These are phyloP conservation scores for Ceratocystis variospora DNA, from an alignment of 2,329 filamentous ascomycete genomes.

Conservation along the genomic window DNA sequence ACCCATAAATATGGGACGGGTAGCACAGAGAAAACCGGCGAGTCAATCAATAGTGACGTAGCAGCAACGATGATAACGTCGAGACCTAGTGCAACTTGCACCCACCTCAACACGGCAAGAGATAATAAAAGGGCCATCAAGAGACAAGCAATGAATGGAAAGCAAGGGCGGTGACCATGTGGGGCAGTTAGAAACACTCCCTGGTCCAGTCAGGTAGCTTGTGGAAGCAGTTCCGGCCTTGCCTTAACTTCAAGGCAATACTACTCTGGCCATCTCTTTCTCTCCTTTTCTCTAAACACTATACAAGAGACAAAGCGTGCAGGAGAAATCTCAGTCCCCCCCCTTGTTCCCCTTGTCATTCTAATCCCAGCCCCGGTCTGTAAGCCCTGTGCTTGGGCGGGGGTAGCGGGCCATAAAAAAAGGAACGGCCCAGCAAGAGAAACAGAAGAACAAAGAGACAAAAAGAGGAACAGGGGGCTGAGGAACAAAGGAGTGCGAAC, in stretches of 20 bases:
- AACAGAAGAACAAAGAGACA: not conserved
- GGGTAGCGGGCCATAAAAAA: not conserved
- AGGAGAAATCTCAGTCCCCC: not conserved
- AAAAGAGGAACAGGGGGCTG: not conserved
- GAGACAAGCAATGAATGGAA: not conserved
- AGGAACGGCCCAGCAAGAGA: not conserved
- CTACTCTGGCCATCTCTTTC: not conserved
- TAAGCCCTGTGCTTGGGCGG: not conserved
- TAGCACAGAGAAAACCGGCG: constrained; percentile 11
- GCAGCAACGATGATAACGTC: not conserved
- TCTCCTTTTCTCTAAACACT: no score
- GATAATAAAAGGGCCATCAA: not conserved
- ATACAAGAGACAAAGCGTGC: not conserved
- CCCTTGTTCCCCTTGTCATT: not conserved
- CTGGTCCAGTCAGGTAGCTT: not conserved
- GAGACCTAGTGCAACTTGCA: not conserved
- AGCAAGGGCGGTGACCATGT: not conserved
- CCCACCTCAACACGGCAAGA: not conserved
- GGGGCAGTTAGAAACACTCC: constrained; percentile 1
- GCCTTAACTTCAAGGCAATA: not conserved
- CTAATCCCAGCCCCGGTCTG: not conserved
- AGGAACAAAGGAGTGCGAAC: constrained; percentile 10
- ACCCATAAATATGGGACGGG: constrained; percentile 12
- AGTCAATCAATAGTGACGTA: not conserved
- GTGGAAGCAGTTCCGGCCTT: not conserved